phyloP scores from a whole-genome alignment of 768 basidiomycete species.

The Agaricus blazei region DNA sequence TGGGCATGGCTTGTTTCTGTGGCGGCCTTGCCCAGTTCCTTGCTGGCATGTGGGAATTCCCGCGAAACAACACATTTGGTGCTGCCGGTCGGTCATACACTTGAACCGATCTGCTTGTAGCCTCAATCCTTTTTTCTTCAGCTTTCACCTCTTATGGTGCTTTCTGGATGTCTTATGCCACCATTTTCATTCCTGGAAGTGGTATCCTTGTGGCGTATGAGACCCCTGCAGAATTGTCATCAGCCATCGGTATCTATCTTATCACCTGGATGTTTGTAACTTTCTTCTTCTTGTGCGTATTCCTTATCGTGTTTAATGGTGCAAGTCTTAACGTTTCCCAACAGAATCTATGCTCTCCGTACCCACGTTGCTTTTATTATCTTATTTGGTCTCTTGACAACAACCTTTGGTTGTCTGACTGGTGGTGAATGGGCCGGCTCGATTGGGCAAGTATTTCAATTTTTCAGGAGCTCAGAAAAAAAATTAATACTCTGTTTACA shows the following conservation, averaged over 20 bases:
- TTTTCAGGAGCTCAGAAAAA: too few relatives aligned
- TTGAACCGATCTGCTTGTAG: slow-evolving; percentile 1
- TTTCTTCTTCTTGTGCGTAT: slow-evolving; percentile 55
- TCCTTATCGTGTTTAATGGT: background rate
- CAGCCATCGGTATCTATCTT: slow-evolving; percentile 71
- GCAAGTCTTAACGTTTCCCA: background rate
- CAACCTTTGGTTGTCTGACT: slow-evolving; percentile 39
- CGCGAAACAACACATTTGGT: slow-evolving; percentile 63
- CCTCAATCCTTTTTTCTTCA: slow-evolving; percentile 18
- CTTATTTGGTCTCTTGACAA: slow-evolving; percentile 30
- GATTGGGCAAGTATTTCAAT: slow-evolving; percentile 20
- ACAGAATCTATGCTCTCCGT: slow-evolving; percentile 32
- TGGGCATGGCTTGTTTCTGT: slow-evolving; percentile 83
- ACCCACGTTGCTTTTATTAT: slow-evolving; percentile 35
- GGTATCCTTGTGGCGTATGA: slow-evolving; percentile 57
- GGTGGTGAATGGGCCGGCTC: slow-evolving; percentile 29
- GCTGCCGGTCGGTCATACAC: slow-evolving; percentile 53
- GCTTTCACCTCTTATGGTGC: slow-evolving; percentile 82
- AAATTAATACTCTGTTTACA: slow-evolving; percentile 11
- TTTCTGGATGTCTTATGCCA: slow-evolving; percentile 84
- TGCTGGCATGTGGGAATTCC: slow-evolving; percentile 89
- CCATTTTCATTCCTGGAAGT: slow-evolving; percentile 64
- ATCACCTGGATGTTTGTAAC: slow-evolving; percentile 73
- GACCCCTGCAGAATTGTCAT: slow-evolving; percentile 29
- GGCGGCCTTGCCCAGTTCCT: slow-evolving; percentile 84